phyloP scores from a whole-genome alignment of 352 stramenopile genomes.

The Globisporangium cylindrosporum region DNA sequence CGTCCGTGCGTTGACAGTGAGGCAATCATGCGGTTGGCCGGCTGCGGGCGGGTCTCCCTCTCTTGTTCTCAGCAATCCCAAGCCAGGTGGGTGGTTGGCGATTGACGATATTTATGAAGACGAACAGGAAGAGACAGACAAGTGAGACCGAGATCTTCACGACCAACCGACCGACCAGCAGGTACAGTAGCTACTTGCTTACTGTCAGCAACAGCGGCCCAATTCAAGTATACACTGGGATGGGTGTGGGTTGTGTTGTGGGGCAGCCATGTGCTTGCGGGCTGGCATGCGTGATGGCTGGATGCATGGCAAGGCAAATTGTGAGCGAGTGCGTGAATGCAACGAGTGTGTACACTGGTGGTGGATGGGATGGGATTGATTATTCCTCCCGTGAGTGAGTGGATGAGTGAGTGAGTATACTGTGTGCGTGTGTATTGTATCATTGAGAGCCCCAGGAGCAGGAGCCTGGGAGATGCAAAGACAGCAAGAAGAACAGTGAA shows the following conservation, averaged over 20 bases:
- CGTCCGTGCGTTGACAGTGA: not conserved
- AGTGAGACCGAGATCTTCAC: not conserved
- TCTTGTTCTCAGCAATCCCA: not conserved
- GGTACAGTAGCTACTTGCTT: not conserved
- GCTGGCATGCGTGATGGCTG: not conserved
- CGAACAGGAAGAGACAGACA: not conserved
- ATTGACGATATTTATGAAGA: not conserved
- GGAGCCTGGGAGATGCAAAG: not conserved
- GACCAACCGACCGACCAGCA: not conserved
- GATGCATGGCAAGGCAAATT: not conserved
- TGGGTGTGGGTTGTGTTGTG: too few species aligned
- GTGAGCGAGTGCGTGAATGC: not conserved
- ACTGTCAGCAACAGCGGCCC: too few species aligned
- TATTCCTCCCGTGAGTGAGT: too few species aligned
- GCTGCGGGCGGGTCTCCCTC: not conserved
- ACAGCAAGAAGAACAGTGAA: not conserved
- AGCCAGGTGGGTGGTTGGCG: not conserved
- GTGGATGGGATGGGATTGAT: not conserved
- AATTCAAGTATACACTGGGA: not conserved
- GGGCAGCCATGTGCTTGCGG: not conserved
- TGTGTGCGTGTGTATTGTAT: slow-evolving; percentile 3
- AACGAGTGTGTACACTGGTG: not conserved
- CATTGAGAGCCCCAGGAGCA: not conserved
- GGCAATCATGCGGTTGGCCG: not conserved
- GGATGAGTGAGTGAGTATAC: not conserved